These are phyloP conservation scores for Dactylellina leptospora DNA, from an alignment of 2,329 filamentous ascomycete genomes.

Conservation along the genomic window DNA sequence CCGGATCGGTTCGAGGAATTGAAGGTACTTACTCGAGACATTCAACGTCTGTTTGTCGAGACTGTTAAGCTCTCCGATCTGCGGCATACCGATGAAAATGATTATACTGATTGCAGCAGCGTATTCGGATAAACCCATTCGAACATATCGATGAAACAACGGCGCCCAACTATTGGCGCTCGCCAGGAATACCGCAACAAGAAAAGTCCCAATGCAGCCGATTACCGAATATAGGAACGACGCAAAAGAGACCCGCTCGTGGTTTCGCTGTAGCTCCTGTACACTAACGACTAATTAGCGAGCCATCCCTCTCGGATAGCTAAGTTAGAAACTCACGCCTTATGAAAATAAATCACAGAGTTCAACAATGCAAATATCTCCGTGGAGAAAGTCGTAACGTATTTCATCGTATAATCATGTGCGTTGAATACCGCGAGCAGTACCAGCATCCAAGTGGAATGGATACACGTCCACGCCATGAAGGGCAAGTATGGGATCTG, in stretches of 20 bases:
- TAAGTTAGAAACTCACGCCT: constrained; percentile 61
- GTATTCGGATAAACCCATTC: constrained; percentile 71
- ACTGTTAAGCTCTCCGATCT: constrained; percentile 68
- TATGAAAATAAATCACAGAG: constrained; percentile 74
- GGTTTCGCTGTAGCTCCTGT: constrained; percentile 70
- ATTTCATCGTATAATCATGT: constrained; percentile 75
- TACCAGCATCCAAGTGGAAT: constrained; percentile 72
- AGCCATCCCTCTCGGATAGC: background rate
- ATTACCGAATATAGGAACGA: constrained; percentile 73
- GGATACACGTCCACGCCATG: constrained; percentile 74
- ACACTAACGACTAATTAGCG: constrained; percentile 58
- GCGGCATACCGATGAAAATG: constrained; percentile 71
- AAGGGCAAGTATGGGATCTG: constrained; percentile 71
- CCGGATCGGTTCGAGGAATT: background rate
- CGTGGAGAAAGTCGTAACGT: constrained; percentile 73
- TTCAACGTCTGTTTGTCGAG: constrained; percentile 69
- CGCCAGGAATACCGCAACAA: constrained; percentile 70
- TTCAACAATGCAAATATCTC: constrained; percentile 74
- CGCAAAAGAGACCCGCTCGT: constrained; percentile 67
- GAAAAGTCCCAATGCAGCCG: constrained; percentile 71
- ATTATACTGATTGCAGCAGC: constrained; percentile 74
- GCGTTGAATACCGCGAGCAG: constrained; percentile 73
- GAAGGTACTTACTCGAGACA: constrained; percentile 60
- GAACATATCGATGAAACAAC: constrained; percentile 70
- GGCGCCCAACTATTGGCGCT: constrained; percentile 71